phyloP scores from a whole-genome alignment of 2,329 filamentous ascomycete species.

The Colletotrichum sp. region DNA sequence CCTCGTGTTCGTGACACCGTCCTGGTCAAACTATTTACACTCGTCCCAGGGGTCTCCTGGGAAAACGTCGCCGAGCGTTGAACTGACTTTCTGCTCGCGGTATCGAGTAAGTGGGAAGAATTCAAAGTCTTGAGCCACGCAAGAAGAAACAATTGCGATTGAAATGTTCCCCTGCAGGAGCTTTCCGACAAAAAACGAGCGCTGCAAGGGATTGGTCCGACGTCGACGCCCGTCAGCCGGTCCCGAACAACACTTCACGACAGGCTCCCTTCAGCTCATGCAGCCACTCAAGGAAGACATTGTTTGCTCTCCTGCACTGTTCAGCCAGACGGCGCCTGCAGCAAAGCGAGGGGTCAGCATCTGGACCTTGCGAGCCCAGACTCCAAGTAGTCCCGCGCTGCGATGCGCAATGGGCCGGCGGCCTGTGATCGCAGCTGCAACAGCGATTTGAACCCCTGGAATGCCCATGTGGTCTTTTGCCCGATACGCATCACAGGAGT shows the following conservation, averaged over 20 bases:
- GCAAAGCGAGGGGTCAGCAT: background rate
- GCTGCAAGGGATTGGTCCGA: background rate
- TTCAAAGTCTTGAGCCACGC: background rate
- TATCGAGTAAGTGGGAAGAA: background rate
- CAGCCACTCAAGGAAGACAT: background rate
- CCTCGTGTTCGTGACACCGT: slow-evolving; percentile 7
- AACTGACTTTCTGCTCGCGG: background rate
- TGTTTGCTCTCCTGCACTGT: background rate
- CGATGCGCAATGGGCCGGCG: background rate
- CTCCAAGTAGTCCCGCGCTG: background rate
- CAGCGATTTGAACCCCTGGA: slow-evolving; percentile 8
- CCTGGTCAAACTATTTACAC: background rate
- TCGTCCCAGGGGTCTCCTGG: background rate
- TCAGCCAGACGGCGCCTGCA: background rate
- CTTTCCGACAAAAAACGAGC: background rate
- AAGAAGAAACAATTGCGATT: background rate
- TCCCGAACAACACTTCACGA: background rate
- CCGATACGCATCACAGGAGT: background rate
- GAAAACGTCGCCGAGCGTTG: background rate
- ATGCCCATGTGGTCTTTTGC: slow-evolving; percentile 11
- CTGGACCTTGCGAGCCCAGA: background rate
- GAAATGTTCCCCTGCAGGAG: background rate
- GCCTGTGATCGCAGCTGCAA: background rate
- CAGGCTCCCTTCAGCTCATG: background rate
- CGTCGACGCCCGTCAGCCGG: background rate